Evolutionary conservation across 108 stramenopile species (phyloP).

Genomic region (Craspedostauros australis): DNA sequence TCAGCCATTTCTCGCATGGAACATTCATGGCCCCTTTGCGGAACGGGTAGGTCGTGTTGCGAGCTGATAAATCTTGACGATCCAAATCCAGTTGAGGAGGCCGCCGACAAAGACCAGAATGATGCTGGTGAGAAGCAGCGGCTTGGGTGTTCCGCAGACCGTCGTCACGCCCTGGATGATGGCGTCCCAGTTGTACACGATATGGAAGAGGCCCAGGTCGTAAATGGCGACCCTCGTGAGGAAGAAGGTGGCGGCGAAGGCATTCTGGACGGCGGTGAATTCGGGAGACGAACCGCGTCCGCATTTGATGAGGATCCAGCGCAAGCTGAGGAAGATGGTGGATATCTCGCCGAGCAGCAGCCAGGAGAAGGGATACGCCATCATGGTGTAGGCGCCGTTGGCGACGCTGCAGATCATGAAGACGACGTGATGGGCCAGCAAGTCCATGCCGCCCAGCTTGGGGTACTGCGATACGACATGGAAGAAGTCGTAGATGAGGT

Average conservation of each 20-base stretch:
- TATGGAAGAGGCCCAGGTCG: background rate
- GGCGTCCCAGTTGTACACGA: too few species aligned
- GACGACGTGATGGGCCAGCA: background rate
- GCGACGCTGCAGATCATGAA: slow-evolving; percentile 7
- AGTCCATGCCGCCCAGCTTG: slow-evolving; percentile 3
- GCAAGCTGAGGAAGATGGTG: slow-evolving; percentile 9
- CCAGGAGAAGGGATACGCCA: slow-evolving; percentile 9
- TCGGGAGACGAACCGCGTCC: background rate
- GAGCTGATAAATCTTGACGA: too few species aligned
- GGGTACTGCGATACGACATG: slow-evolving; percentile 3
- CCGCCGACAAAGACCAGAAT: too few species aligned
- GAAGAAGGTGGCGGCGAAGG: slow-evolving; percentile 8
- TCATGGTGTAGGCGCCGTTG: background rate
- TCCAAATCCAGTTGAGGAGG: too few species aligned
- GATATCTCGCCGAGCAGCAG: slow-evolving; percentile 12
- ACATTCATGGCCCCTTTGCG: too few species aligned
- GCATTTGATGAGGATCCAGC: slow-evolving; percentile 12
- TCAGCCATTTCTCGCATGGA: too few species aligned
- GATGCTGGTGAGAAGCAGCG: too few species aligned
- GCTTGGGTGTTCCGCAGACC: too few species aligned
- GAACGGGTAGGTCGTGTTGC: too few species aligned
- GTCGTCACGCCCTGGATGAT: too few species aligned
- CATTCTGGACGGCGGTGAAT: background rate
- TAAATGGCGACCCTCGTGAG: slow-evolving; percentile 6
- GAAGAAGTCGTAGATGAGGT: slow-evolving; percentile 4